Evolutionary conservation across 106 monocot genomes (phyloP), one percentile per base, ranked within the genome.

Genomic region (Amphibolis antarctica): DNA sequence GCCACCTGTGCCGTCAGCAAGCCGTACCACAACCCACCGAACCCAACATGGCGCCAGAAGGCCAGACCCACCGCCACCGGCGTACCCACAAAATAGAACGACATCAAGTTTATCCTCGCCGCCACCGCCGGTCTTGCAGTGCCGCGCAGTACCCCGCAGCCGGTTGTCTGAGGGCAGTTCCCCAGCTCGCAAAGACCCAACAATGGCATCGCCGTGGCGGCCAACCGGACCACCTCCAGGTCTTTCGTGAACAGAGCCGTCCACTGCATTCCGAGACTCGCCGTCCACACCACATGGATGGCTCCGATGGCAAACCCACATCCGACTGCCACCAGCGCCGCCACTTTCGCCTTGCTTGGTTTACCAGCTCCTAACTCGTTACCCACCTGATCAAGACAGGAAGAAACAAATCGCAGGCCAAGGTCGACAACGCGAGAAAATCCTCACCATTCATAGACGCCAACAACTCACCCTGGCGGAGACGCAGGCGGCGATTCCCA

Each of bases 151-250:
- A 92, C 92, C 11, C 92, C 92, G 68, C 92, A 87, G 5, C 84
- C 92, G 9, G 87, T 84, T 3, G 92, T 87, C 66, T 92, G 92
- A 36, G 87, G 92, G 75, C 92, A 92, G 65, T 92, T 92, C 23
- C 84, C 92, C 15, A 92, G 75, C 77, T 92, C 92, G 69, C 86
- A 92, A 14, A 92, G 69, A 1, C 92, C 92, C 21, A 92, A 20
- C 7, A 92, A 10, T 0, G 92, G 92, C 86, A 92, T 60, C 31
- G 69, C 87, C 6, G 81, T 74, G 10, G 92, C 72, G 10, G 87
- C 87, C 9, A 92, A 72, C 0, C 53, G 18, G n/a, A 84, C 65
- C 11, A 92, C 79, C 20, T 75, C 53, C 10, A 75, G 59, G 64
- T 92, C 92, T 10, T 29, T 29, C 1, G 86, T 92, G 81, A 92